These are phyloP conservation scores for Pezicula neosporulosa DNA, from an alignment of 2,329 filamentous ascomycete genomes.

Conservation along the genomic window DNA sequence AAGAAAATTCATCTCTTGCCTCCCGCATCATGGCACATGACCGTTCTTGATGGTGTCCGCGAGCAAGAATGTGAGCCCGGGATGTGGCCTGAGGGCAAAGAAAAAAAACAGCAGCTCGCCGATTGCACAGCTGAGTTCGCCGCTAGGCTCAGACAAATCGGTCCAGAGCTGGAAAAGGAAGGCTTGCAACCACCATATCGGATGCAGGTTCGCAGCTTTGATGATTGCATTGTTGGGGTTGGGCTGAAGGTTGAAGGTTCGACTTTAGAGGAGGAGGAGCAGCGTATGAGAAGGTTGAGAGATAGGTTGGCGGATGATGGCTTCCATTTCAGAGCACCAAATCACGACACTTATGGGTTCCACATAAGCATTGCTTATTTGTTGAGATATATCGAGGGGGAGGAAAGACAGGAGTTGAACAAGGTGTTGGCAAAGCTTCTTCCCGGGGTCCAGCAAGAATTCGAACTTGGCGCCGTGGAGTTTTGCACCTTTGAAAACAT, in stretches of 20 bases:
- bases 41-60: constrained; percentile 17
- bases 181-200: neutral
- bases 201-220: neutral
- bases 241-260: constrained; percentile 17
- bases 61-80: constrained; percentile 15
- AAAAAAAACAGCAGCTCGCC: constrained; percentile 9
- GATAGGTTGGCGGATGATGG: constrained; percentile 16
- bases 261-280: constrained; percentile 16
- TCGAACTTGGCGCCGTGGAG: constrained; percentile 19
- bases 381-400: constrained; percentile 14
- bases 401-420: constrained; percentile 11
- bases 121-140: constrained; percentile 12
- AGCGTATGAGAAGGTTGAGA: constrained; percentile 11
- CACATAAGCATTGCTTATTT: constrained; percentile 22
- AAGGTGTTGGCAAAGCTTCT: constrained; percentile 11
- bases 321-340: constrained; percentile 18
- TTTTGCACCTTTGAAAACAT: constrained; percentile 23
- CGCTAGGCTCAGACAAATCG: constrained; percentile 2
- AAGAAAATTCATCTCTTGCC: constrained; percentile 13
- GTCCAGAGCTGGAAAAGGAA: neutral
- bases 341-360: constrained; percentile 19
- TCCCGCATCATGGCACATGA: constrained; percentile 20
- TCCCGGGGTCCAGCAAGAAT: constrained; percentile 10
- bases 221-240: constrained; percentile 6
- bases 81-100: constrained; percentile 15